These are phyloP conservation scores for Celoporthe dispersa DNA, from an alignment of 2,329 filamentous ascomycete species.

Conservation along the genomic window DNA sequence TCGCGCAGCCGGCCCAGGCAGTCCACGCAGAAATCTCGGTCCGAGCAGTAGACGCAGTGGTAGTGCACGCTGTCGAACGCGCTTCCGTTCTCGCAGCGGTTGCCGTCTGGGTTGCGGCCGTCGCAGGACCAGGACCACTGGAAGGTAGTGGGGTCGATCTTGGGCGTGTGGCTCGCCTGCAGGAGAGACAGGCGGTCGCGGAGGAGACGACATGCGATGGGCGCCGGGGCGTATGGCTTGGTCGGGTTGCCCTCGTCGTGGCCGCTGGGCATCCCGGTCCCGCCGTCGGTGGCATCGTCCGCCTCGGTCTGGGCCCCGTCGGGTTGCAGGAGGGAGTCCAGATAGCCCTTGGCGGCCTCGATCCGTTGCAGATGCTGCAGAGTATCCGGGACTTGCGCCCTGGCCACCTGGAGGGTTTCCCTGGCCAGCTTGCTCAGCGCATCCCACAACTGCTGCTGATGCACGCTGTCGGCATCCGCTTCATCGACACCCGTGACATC, in stretches of 20 bases:
- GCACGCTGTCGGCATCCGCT: neutral
- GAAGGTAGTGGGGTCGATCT: neutral
- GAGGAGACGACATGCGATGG: neutral
- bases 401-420: slow-evolving; percentile 12
- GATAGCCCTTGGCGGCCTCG: slow-evolving; percentile 27
- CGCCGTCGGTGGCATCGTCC: neutral
- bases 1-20: slow-evolving; percentile 31
- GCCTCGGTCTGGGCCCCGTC: neutral
- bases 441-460: neutral
- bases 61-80: slow-evolving; percentile 25
- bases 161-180: slow-evolving; percentile 1
- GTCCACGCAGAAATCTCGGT: slow-evolving; percentile 31
- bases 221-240: neutral
- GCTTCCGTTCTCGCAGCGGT: slow-evolving; percentile 14
- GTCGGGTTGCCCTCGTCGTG: neutral
- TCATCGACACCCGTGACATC: neutral
- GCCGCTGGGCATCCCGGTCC: neutral
- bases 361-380: slow-evolving; percentile 30
- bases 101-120: slow-evolving; percentile 8
- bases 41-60: slow-evolving; percentile 32
- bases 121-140: slow-evolving; percentile 2
- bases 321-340: slow-evolving; percentile 27
- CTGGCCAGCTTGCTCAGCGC: neutral
- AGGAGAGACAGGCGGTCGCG: neutral
- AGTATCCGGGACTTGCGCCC: slow-evolving; percentile 22